Evolutionary conservation across 352 stramenopile genomes (phyloP).

Genomic region (Aphanomyces cochlioides): DNA sequence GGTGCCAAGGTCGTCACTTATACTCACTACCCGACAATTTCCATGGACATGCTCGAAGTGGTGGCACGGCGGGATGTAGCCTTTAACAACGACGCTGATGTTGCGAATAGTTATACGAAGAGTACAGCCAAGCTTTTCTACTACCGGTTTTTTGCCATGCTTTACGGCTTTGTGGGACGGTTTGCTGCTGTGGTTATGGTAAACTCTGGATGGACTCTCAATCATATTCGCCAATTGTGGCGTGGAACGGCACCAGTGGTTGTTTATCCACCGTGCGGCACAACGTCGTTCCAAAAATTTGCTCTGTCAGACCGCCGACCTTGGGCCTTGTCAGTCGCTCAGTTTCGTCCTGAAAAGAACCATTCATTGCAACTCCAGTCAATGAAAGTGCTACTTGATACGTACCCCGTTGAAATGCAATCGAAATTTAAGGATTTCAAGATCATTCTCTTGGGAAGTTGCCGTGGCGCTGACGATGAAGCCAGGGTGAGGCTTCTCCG

Average conservation of each 20-base stretch:
- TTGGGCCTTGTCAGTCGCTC: constrained; percentile 93
- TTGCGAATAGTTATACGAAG: constrained; percentile 71
- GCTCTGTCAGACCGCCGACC: constrained; percentile 50
- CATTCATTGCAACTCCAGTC: constrained; percentile 93
- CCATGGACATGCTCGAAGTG: constrained; percentile 96
- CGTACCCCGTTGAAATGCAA: constrained; percentile 36
- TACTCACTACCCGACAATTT: constrained; percentile 99
- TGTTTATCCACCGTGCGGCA: constrained; percentile 96
- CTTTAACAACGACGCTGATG: constrained; percentile 92
- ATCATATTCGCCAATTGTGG: constrained; percentile 95
- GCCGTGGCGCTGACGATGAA: constrained; percentile 91
- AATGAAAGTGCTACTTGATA: constrained; percentile 55
- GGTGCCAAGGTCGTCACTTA: constrained; percentile 91
- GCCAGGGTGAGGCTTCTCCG: constrained; percentile 83
- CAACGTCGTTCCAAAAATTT: constrained; percentile 75
- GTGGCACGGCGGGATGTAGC: constrained; percentile 86
- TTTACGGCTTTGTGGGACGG: constrained; percentile 89
- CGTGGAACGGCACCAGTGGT: constrained; percentile 50
- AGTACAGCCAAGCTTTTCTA: constrained; percentile 93
- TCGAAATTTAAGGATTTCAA: constrained; percentile 63
- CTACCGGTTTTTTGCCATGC: constrained; percentile 92
- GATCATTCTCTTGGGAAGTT: constrained; percentile 95
- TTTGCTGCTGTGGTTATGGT: constrained; percentile 91
- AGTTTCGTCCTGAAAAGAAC: constrained; percentile 99
- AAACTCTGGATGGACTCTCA: constrained; percentile 98